phyloP scores from a whole-genome alignment of 2,329 filamentous ascomycete species.

The Elsinoe fawcettii region DNA sequence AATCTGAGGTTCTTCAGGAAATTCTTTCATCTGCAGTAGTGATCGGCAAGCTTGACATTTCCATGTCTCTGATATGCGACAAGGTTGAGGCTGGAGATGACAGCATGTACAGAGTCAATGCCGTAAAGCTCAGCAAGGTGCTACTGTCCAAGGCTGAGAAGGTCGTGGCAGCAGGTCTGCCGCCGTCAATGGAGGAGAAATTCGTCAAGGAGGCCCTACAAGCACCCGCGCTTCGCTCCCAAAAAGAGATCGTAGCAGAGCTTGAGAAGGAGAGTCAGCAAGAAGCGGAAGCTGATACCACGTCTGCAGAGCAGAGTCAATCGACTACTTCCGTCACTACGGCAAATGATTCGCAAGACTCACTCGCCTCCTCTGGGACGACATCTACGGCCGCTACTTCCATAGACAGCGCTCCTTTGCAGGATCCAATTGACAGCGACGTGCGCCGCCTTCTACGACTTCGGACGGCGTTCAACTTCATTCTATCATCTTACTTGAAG shows the following conservation, averaged over 20 bases:
- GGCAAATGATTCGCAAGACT: constrained; percentile 14
- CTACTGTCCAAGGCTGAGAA: constrained; percentile 63
- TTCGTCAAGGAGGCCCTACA: constrained; percentile 73
- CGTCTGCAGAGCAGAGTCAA: neutral
- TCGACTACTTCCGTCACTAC: constrained; percentile 20
- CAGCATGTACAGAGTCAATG: constrained; percentile 72
- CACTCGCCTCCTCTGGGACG: constrained; percentile 11
- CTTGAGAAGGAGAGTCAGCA: constrained; percentile 20
- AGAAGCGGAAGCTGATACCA: neutral
- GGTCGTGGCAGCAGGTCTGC: constrained; percentile 59
- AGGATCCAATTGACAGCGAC: constrained; percentile 29
- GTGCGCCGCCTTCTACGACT: constrained; percentile 56
- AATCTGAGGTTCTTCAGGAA: constrained; percentile 51
- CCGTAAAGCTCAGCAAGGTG: constrained; percentile 58
- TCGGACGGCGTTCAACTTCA: constrained; percentile 56
- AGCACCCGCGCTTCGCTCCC: constrained; percentile 63
- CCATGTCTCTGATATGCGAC: constrained; percentile 69
- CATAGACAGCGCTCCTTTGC: constrained; percentile 21
- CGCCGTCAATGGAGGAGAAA: constrained; percentile 73
- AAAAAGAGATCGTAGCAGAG: constrained; percentile 41
- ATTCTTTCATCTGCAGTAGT: constrained; percentile 40
- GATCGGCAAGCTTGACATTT: constrained; percentile 39
- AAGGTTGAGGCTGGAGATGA: constrained; percentile 76
- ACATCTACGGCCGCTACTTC: constrained; percentile 24
- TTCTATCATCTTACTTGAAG: constrained; percentile 55